Base-by-base conservation (phyloP, 2,329 filamentous ascomycete genomes). In the Beauveria bassiana region DNA sequence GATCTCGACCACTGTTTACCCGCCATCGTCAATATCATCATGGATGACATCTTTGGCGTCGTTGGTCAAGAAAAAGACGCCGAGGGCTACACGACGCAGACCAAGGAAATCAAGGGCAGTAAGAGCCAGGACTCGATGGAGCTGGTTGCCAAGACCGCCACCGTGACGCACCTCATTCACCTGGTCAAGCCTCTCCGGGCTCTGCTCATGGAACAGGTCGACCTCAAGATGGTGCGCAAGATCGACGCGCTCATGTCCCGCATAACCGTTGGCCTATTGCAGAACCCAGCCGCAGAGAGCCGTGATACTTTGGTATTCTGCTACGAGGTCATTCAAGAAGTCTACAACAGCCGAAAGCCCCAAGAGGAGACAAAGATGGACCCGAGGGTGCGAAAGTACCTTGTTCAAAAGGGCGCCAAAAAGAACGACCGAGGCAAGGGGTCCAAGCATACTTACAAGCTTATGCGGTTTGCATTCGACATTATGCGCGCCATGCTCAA, bases 91-190 rank as follows among this genome's bases (percentile, higher is more conserved):
- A 88, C 89, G 61, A 96, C 87, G 71, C 90, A 93, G 74, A 97
- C 96, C 88, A 96, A 96, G 74, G 95, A 99, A 75, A 88, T 99
- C 61, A 98, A 96, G 78, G 95, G 90, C 74, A 97, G 90, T 79
- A 99, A 98, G 79, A 97, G 93, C 71, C 96, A 93, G 69, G 96
- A 99, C 71, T 96, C 95, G 0, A 96, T 98, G 87, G 93, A 98
- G 73, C 80, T 98, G 18, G 81, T 98, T 65, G 89, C 95, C 28
- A 90, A 88, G 69, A 92, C 87, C 53, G 87, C 91, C 1, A 93
- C 92, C 1, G 80, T 97, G 26, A 79, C 76, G 57, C 85, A 87
- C 61, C 81, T 98, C 6, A 86, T 88, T 53, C 84, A 88, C 55
- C 83, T 99, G 4, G 81, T 97, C 56, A 81, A 81, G 59, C 96